phyloP scores from a whole-genome alignment of 768 basidiomycete species.

The Paxillus rubicundulus region DNA sequence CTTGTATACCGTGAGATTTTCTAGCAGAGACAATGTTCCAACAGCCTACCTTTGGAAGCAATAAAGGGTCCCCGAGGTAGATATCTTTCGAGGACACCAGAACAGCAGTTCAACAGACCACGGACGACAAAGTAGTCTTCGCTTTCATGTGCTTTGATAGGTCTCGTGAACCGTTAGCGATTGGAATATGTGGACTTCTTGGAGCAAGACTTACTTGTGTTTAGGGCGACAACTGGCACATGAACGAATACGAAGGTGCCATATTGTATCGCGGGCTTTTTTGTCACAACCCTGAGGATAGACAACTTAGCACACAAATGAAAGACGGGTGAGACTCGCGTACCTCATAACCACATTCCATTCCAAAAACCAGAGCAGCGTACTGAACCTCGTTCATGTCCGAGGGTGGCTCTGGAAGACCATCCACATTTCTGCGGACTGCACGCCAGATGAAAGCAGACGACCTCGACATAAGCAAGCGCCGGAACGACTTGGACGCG shows the following conservation, averaged over 20 bases:
- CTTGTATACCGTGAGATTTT: constrained; percentile 13
- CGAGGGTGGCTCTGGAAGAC: constrained; percentile 45
- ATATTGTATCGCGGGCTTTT: constrained; percentile 27
- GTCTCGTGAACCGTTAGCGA: constrained; percentile 9
- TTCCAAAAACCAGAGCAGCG: constrained; percentile 47
- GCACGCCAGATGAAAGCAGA: constrained; percentile 31
- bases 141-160: constrained; percentile 15
- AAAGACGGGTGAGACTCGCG: neutral
- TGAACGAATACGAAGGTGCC: constrained; percentile 34
- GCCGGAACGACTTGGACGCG: constrained; percentile 40
- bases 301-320: neutral
- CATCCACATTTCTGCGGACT: constrained; percentile 36
- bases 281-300: constrained; percentile 21
- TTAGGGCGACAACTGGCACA: constrained; percentile 27
- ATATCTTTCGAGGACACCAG: constrained; percentile 18
- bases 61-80: constrained; percentile 28
- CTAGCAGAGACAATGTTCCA: neutral
- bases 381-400: constrained; percentile 50
- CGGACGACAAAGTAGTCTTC: constrained; percentile 7
- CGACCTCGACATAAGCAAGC: constrained; percentile 35
- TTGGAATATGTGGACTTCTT: neutral
- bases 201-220: constrained; percentile 18
- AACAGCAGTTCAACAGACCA: constrained; percentile 6
- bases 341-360: constrained; percentile 41
- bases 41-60: constrained; percentile 18